Conservation (phyloP, 108 stramenopile species). For the Fragilaria crotonensis region DNA sequence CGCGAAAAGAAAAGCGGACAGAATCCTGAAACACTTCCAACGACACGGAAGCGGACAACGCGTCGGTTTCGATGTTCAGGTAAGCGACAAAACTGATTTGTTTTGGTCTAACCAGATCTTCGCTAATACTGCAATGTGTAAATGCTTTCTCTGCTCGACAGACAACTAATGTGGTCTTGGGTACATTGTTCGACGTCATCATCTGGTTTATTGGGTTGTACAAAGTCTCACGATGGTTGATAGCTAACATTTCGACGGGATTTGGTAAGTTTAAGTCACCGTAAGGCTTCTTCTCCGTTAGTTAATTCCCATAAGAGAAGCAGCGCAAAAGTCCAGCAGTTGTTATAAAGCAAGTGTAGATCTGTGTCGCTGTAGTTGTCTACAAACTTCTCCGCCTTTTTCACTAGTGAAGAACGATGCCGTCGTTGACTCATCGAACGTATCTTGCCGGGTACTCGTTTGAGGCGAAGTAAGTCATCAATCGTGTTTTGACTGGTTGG, state of each 20-base stretch:
- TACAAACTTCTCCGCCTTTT: not conserved
- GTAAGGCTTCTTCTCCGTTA: too few species aligned
- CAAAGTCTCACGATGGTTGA: not conserved
- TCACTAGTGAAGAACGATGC: not conserved
- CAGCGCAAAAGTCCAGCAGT: not conserved
- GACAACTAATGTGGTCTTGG: not conserved
- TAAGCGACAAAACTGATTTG: not conserved
- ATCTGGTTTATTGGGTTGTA: not conserved
- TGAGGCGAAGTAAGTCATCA: not conserved
- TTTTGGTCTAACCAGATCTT: not conserved
- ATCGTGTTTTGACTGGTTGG: not conserved
- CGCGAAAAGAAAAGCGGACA: slow-evolving; percentile 1
- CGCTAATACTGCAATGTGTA: not conserved
- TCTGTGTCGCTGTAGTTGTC: not conserved
- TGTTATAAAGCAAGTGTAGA: not conserved
- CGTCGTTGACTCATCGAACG: not conserved
- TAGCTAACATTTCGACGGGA: too few species aligned
- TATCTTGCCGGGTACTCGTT: not conserved
- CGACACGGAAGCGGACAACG: slow-evolving; percentile 1
- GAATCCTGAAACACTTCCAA: slow-evolving; percentile 11
- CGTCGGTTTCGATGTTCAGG: slow-evolving; percentile 28
- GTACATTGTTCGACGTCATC: not conserved
- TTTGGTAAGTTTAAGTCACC: too few species aligned
- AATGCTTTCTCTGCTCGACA: not conserved
- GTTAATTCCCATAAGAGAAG: not conserved